Percentiles rank a stretch among this genome's conserved stretches.
Evolutionary conservation across 768 basidiomycete species (phyloP).

Genomic region (Mycena epipterygia): DNA sequence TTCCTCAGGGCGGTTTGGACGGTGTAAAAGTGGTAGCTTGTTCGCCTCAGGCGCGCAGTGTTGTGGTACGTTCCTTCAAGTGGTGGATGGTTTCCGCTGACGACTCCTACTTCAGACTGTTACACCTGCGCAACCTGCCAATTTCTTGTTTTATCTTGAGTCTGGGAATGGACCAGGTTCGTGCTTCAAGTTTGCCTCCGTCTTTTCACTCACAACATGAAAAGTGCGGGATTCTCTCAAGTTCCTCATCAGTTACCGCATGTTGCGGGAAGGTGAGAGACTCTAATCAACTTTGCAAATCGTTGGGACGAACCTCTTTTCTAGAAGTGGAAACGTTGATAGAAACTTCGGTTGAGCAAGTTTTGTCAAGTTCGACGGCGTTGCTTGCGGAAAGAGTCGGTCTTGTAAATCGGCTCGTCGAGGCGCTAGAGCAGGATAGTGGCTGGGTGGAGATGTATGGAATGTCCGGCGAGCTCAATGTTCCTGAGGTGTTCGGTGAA

Average conservation of each 20-base stretch:
- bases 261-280: slow-evolving; percentile 82
- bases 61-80: slow-evolving; percentile 57
- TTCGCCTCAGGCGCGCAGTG: slow-evolving; percentile 57
- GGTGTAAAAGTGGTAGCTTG: slow-evolving; percentile 68
- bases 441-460: slow-evolving; percentile 80
- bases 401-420: slow-evolving; percentile 64
- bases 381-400: slow-evolving; percentile 54
- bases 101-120: slow-evolving; percentile 70
- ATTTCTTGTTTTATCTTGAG: slow-evolving; percentile 86
- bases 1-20: slow-evolving; percentile 57
- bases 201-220: slow-evolving; percentile 16
- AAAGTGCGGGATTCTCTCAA: slow-evolving; percentile 74
- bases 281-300: not conserved
- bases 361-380: slow-evolving; percentile 52
- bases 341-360: slow-evolving; percentile 59
- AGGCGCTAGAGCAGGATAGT: slow-evolving; percentile 72
- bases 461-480: slow-evolving; percentile 76
- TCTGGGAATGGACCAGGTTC: slow-evolving; percentile 73
- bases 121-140: slow-evolving; percentile 79
- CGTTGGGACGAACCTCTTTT: slow-evolving; percentile 19
- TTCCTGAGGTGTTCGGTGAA: slow-evolving; percentile 60
- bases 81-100: slow-evolving; percentile 17
- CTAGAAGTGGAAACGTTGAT: slow-evolving; percentile 80
- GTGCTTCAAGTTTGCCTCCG: slow-evolving; percentile 26
- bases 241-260: slow-evolving; percentile 81